phyloP scores from a whole-genome alignment of 2,329 filamentous ascomycete genomes.

The Botryotinia narcissicola region DNA sequence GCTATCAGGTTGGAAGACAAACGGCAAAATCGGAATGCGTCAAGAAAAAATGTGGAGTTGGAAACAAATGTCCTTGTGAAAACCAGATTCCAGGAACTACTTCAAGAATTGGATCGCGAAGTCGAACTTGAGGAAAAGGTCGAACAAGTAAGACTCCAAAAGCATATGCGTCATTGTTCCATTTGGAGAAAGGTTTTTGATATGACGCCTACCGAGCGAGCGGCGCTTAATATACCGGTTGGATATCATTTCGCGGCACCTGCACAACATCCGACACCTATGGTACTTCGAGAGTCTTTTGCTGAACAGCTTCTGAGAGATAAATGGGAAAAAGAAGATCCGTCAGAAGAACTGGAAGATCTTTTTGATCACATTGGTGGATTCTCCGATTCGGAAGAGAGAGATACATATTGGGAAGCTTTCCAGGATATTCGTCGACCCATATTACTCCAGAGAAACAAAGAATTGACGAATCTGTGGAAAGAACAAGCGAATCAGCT shows the following conservation, averaged over 20 bases:
- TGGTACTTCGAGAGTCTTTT: not conserved
- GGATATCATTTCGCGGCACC: not conserved
- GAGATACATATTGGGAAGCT: not conserved
- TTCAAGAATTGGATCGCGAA: not conserved
- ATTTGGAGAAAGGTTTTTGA: not conserved
- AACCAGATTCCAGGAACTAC: not conserved
- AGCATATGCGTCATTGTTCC: not conserved
- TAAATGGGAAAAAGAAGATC: not conserved
- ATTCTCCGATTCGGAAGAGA: not conserved
- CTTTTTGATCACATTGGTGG: not conserved
- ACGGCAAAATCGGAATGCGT: too few species aligned
- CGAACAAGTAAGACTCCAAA: not conserved
- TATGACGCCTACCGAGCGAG: slow-evolving; percentile 1
- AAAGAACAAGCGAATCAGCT: not conserved
- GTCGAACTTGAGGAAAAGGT: not conserved
- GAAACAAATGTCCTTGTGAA: not conserved
- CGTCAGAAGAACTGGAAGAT: not conserved
- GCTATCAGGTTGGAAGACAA: not conserved
- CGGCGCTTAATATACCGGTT: too few species aligned
- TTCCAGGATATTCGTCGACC: not conserved
- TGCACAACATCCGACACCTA: not conserved
- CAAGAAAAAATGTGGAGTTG: not conserved
- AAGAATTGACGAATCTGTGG: not conserved
- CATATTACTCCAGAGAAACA: not conserved
- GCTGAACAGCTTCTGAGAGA: not conserved